Percentiles rank a stretch among this genome's conserved stretches.
Conservation (phyloP, 352 stramenopile genomes). For the Elongisporangium undulatum region DNA sequence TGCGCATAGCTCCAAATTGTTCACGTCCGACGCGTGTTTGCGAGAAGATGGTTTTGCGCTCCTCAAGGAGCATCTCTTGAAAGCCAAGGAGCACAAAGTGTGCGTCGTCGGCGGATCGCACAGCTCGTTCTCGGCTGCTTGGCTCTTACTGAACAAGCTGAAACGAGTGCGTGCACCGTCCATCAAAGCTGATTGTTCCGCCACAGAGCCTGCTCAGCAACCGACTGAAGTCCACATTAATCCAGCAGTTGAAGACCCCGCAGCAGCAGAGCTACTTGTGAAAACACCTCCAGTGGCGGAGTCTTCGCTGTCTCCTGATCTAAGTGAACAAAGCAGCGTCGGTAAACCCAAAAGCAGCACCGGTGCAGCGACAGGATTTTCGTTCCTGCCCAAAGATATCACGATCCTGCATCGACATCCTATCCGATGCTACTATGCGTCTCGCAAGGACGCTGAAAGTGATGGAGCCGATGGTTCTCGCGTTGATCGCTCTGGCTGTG, state of each 20-base stretch:
- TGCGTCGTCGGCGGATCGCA: slow-evolving; percentile 83
- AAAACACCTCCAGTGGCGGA: slow-evolving; percentile 1
- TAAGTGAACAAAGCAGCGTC: slow-evolving; percentile 10
- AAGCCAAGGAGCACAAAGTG: slow-evolving; percentile 48
- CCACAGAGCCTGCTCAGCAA: not conserved
- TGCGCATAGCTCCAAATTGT: slow-evolving; percentile 47
- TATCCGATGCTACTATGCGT: slow-evolving; percentile 76
- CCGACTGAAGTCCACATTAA: not conserved
- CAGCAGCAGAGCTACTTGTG: not conserved
- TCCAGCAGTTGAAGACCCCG: not conserved
- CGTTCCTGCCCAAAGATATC: slow-evolving; percentile 70
- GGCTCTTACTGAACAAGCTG: slow-evolving; percentile 71
- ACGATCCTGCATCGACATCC: slow-evolving; percentile 75
- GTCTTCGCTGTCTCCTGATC: slow-evolving; percentile 9
- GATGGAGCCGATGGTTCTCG: slow-evolving; percentile 56
- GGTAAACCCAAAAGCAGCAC: slow-evolving; percentile 14
- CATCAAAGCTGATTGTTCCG: not conserved
- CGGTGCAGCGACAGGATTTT: slow-evolving; percentile 7
- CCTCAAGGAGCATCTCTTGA: slow-evolving; percentile 40
- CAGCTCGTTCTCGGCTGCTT: slow-evolving; percentile 82
- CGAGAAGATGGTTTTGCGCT: slow-evolving; percentile 51
- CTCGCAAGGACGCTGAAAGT: slow-evolving; percentile 71
- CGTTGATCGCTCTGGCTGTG: slow-evolving; percentile 54
- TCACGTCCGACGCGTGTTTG: slow-evolving; percentile 61
- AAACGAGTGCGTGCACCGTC: slow-evolving; percentile 5